phyloP scores from a whole-genome alignment of 2,329 filamentous ascomycete species.

The Neonectria sp. region DNA sequence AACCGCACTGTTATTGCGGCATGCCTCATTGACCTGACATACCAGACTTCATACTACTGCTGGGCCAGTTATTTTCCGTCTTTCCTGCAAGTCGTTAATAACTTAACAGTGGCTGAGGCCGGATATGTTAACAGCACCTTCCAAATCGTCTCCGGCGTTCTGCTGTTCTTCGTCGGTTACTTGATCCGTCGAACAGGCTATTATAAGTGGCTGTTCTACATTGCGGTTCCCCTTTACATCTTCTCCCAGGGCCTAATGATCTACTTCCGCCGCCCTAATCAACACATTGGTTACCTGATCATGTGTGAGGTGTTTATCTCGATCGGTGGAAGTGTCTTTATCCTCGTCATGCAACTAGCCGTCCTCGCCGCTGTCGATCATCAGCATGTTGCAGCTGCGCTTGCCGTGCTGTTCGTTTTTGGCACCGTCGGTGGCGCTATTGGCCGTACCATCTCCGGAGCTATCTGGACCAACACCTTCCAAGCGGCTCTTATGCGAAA shows the following conservation, averaged over 20 bases:
- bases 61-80: slow-evolving; percentile 71
- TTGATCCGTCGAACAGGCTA: slow-evolving; percentile 61
- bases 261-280: slow-evolving; percentile 55
- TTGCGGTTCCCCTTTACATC: slow-evolving; percentile 67
- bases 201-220: slow-evolving; percentile 64
- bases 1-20: slow-evolving; percentile 68
- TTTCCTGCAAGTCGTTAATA: slow-evolving; percentile 68
- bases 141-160: slow-evolving; percentile 66
- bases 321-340: slow-evolving; percentile 68
- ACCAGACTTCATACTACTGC: slow-evolving; percentile 66
- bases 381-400: slow-evolving; percentile 65
- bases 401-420: slow-evolving; percentile 62
- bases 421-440: slow-evolving; percentile 62
- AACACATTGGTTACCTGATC: slow-evolving; percentile 63
- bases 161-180: slow-evolving; percentile 64
- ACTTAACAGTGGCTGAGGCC: slow-evolving; percentile 58
- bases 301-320: slow-evolving; percentile 70
- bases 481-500: slow-evolving; percentile 51
- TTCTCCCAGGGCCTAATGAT: slow-evolving; percentile 61
- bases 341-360: slow-evolving; percentile 69
- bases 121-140: slow-evolving; percentile 66
- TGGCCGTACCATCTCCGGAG: slow-evolving; percentile 59
- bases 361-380: slow-evolving; percentile 70
- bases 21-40: slow-evolving; percentile 60
- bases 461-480: slow-evolving; percentile 62